Evolutionary conservation across 768 basidiomycete species (phyloP), one percentile per base, ranked within the genome.

Genomic region (Termitomyces sp.): DNA sequence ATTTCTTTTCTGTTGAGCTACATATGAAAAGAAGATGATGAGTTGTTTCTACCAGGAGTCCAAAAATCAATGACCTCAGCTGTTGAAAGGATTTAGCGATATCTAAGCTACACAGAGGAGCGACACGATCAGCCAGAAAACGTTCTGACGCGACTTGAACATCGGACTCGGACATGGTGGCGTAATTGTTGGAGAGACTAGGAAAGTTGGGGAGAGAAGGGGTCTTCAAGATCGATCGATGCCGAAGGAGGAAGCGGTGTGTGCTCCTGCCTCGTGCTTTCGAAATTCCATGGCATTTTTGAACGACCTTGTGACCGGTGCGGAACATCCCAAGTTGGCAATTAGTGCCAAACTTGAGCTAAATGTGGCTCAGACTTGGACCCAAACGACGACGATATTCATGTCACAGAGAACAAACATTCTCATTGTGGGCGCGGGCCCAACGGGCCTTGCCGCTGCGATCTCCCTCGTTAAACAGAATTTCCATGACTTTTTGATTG

Each of bases 51-150:
- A 3, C 10, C 2, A 8, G 13, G 58, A 39, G 49, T 14, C 40
- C 13, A 8, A 27, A 22, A 57, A 53, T 10, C 52, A 60, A 46
- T 34, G 51, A 88, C 88, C 82, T 88, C 49, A 91, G 73, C 59
- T 82, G 87, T n/a, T 72, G 72, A 66, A 93, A 94, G 1, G 88
- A 81, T 54, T 84, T 81, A 40, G 76, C 80, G 39, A 91, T 81
- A 47, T 88, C 80, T 53, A 95, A 76, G 55, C 83, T 78, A 69
- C 91, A 92, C 54, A 91, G 72, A 16, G 92, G 93, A n/a, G 89
- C 81, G 13, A 77, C 70, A n/a, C 76, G 77, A 74, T 95, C 92
- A 36, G 91, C 88, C 43, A 90, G 73, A 71, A 88, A 93, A 43
- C 84, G 82, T 63, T 89, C 88, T 46, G 72, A 71, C 36, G 75